Evolutionary conservation across 495 filamentous ascomycete species (phyloP).

Genomic region (Neurospora sp.): DNA sequence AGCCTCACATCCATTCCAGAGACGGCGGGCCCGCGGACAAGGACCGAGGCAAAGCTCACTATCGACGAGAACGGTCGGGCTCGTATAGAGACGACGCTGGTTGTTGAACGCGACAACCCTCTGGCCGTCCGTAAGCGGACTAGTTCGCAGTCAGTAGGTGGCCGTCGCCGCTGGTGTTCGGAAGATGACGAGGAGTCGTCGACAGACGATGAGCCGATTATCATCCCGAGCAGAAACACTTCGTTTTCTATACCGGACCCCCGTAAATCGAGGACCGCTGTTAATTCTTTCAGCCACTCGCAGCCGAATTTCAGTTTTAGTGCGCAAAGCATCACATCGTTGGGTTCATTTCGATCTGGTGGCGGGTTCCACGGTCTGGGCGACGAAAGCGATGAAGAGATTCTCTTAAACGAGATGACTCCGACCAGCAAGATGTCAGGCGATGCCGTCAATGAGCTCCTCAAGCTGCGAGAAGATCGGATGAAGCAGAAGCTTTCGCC

Average conservation of each 20-base stretch:
- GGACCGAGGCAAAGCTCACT: slow-evolving; percentile 53
- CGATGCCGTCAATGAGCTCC: slow-evolving; percentile 52
- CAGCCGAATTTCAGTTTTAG: slow-evolving; percentile 29
- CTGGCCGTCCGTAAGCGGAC: slow-evolving; percentile 19
- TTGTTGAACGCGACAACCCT: slow-evolving; percentile 34
- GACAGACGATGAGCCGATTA: slow-evolving; percentile 56
- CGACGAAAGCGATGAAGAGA: slow-evolving; percentile 48
- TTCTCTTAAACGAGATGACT: slow-evolving; percentile 37
- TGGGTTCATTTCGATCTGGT: slow-evolving; percentile 16
- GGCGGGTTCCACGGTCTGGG: slow-evolving; percentile 21
- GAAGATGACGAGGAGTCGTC: slow-evolving; percentile 42
- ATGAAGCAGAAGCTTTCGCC: slow-evolving; percentile 39
- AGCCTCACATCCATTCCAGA: slow-evolving; percentile 45
- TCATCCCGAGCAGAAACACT: slow-evolving; percentile 51
- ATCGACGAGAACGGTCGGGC: slow-evolving; percentile 66
- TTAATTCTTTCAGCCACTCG: slow-evolving; percentile 46
- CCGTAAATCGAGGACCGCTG: slow-evolving; percentile 28
- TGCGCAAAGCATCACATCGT: slow-evolving; percentile 31
- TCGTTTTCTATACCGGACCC: slow-evolving; percentile 54
- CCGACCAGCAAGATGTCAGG: slow-evolving; percentile 22
- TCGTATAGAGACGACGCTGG: slow-evolving; percentile 56
- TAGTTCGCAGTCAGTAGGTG: slow-evolving; percentile 16
- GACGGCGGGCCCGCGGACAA: slow-evolving; percentile 29
- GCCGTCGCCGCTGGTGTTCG: slow-evolving; percentile 25
- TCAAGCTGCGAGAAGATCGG: slow-evolving; percentile 60